Evolutionary conservation across 2,329 filamentous ascomycete genomes (phyloP).

Genomic region (Macrophomina pseudophaseolina): DNA sequence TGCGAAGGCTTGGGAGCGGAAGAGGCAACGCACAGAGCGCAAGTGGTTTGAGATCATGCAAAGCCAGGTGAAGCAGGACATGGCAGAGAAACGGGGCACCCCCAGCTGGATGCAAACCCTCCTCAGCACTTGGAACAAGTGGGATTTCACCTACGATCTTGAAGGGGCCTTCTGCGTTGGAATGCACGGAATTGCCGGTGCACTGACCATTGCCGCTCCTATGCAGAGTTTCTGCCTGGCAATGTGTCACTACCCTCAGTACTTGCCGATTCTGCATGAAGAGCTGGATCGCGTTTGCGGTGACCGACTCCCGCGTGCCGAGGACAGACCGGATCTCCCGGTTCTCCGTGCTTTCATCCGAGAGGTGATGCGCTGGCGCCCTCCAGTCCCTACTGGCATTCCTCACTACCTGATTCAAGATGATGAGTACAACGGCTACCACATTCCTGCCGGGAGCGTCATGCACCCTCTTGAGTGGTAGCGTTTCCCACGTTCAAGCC

Average conservation of each 20-base stretch:
- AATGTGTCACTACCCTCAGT: slow-evolving; percentile 52
- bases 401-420: slow-evolving; percentile 61
- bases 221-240: slow-evolving; percentile 56
- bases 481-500: slow-evolving; percentile 27
- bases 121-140: slow-evolving; percentile 46
- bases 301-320: slow-evolving; percentile 42
- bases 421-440: slow-evolving; percentile 62
- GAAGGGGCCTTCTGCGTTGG: slow-evolving; percentile 54
- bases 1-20: slow-evolving; percentile 52
- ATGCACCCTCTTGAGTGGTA: slow-evolving; percentile 53
- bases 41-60: slow-evolving; percentile 53
- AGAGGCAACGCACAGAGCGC: slow-evolving; percentile 50
- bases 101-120: slow-evolving; percentile 52
- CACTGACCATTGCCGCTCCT: slow-evolving; percentile 52
- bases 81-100: slow-evolving; percentile 40
- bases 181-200: slow-evolving; percentile 55
- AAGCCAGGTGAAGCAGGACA: slow-evolving; percentile 44
- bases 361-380: slow-evolving; percentile 52
- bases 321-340: slow-evolving; percentile 47
- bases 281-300: slow-evolving; percentile 49
- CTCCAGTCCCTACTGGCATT: slow-evolving; percentile 53
- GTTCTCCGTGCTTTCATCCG: slow-evolving; percentile 46
- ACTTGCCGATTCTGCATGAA: slow-evolving; percentile 47
- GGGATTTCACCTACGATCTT: slow-evolving; percentile 49
- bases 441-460: slow-evolving; percentile 61